Evolutionary conservation across 2,329 filamentous ascomycete species (phyloP).

Genomic region (Nemania serpens): DNA sequence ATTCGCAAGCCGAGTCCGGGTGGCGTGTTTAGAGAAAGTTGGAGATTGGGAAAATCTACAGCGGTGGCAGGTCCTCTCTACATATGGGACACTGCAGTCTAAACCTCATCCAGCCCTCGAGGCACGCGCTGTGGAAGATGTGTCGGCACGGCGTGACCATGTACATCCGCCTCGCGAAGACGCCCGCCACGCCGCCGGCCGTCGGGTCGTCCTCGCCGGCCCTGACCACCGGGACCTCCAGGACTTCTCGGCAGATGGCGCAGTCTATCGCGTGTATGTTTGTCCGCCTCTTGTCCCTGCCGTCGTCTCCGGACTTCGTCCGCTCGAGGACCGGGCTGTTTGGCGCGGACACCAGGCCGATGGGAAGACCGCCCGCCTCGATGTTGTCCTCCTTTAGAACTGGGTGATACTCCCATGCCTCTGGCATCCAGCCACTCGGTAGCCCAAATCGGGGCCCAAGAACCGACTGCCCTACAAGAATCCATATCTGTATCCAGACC

Average conservation of each 20-base stretch:
- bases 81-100: constrained; percentile 94
- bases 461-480: constrained; percentile 80
- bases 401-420: constrained; percentile 94
- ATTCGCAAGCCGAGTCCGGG: too few relatives aligned
- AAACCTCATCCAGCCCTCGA: constrained; percentile 97
- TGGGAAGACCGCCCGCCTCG: constrained; percentile 79
- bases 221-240: constrained; percentile 83
- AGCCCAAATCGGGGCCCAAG: constrained; percentile 89
- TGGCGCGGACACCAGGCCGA: constrained; percentile 63
- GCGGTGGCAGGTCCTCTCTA: constrained; percentile 82
- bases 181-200: constrained; percentile 61
- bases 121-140: constrained; percentile 88
- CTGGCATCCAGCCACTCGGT: constrained; percentile 68
- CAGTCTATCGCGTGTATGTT: constrained; percentile 74
- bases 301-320: constrained; percentile 38
- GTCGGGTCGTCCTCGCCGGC: constrained; percentile 57
- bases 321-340: constrained; percentile 41
- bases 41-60: constrained; percentile 60
- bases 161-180: constrained; percentile 81
- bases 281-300: constrained; percentile 36
- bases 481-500: constrained; percentile 84
- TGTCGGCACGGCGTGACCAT: constrained; percentile 98
- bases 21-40: too few relatives aligned
- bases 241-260: constrained; percentile 89
- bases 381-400: constrained; percentile 80